Base-by-base conservation (phyloP, 345 rosid genomes). In the Moringa oleifera region DNA sequence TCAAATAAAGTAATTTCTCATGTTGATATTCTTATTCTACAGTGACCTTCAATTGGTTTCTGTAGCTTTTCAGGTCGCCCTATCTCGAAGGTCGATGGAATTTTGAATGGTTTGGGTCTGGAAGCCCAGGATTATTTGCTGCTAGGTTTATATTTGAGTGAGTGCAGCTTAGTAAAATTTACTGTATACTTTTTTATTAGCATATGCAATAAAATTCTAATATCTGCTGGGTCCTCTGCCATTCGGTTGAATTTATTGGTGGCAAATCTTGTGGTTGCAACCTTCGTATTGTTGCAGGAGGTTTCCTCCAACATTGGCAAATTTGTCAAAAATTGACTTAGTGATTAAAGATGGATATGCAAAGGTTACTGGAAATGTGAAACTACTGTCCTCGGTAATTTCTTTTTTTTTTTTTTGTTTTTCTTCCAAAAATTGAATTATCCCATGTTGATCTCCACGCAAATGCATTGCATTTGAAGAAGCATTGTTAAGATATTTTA, bases 21-120 rank as follows among this genome's bases (percentile, higher is more conserved):
- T 28, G 23, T 67, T 45, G 37, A 18, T 64, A 11, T 54, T 4
- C 25, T 12, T 57, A 15, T 46, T 46, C 63, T 19, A 49, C 28
- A 31, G 28, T n/a, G 70, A n/a, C 46, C 61, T 75, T 79, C 69
- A 75, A 59, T 62, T 71, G 76, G 80, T 75, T 80, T 73, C 47
- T 72, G 74, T 80, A 80, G 86, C 82, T 79, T 73, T 74, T 51
- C 87, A 93, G 98, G 90, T 90, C 97, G 37, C 97, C 97, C n/a
- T 88, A 62, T 76, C 75, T 94, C 52, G 90, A 94, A 78, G 97
- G 97, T 19, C 79, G 78, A 23, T 94, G 99, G 99, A 88, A 79
- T 63, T 88, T 94, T 21, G 95, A 90, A 75, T 94, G 99, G 97
- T 88, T 94, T 76, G 97, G 92, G 0, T 75, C 85, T 46, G 89